Evolutionary conservation across 2,329 filamentous ascomycete species (phyloP).

Genomic region (Albophoma yamanashiensis): DNA sequence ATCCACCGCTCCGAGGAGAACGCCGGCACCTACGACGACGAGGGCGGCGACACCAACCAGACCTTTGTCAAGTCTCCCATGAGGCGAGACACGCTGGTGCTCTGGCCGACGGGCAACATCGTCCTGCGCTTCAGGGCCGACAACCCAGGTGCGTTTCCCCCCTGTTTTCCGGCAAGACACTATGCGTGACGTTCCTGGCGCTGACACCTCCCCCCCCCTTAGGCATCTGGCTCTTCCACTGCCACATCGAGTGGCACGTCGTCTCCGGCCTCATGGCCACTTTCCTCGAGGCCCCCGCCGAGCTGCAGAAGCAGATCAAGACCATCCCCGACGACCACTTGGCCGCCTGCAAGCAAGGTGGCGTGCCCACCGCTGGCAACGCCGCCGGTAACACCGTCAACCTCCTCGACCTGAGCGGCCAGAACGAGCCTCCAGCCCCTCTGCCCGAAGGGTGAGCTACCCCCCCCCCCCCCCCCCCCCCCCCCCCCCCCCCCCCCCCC

Average conservation of each 20-base stretch:
- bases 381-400: slow-evolving; percentile 62
- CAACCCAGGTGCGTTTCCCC: slow-evolving; percentile 43
- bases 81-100: slow-evolving; percentile 56
- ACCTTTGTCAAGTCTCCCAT: slow-evolving; percentile 45
- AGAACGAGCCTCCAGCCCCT: slow-evolving; percentile 42
- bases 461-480: no score
- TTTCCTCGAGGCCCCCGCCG: slow-evolving; percentile 51
- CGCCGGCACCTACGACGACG: slow-evolving; percentile 41
- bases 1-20: slow-evolving; percentile 49
- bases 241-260: slow-evolving; percentile 73
- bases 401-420: slow-evolving; percentile 50
- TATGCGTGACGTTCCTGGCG: background rate
- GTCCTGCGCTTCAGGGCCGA: slow-evolving; percentile 58
- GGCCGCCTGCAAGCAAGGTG: slow-evolving; percentile 43
- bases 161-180: slow-evolving; percentile 1
- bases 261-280: slow-evolving; percentile 54
- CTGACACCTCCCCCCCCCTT: background rate
- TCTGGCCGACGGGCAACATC: slow-evolving; percentile 56
- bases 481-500: no score
- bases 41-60: slow-evolving; percentile 29
- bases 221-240: slow-evolving; percentile 64
- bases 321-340: slow-evolving; percentile 49
- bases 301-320: slow-evolving; percentile 47
- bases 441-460: slow-evolving; percentile 50
- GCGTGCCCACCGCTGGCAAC: slow-evolving; percentile 51